Conservation (phyloP, 202 grass and related monocot species). For the Tripidium arundinaceum region DNA sequence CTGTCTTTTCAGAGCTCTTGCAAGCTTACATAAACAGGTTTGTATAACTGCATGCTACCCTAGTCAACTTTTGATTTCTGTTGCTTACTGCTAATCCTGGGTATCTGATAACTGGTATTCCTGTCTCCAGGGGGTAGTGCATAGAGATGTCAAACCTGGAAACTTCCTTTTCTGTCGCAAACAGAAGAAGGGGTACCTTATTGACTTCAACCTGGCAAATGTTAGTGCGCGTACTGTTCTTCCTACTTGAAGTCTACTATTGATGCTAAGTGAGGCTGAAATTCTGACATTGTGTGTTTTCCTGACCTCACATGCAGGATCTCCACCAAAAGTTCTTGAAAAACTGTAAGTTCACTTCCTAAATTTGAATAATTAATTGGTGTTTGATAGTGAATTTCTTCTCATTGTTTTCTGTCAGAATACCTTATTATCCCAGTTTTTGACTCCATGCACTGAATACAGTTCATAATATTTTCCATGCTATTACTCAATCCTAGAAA, state of each 20-base stretch:
- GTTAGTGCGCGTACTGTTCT: slow-evolving; percentile 42
- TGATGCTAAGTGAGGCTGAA: slow-evolving; percentile 15
- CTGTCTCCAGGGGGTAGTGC: slow-evolving; percentile 64
- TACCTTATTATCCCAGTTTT: not conserved
- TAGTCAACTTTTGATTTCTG: slow-evolving; percentile 21
- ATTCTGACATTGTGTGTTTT: not conserved
- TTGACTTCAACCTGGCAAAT: slow-evolving; percentile 97
- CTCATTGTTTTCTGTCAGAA: slow-evolving; percentile 2
- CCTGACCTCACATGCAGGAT: slow-evolving; percentile 55
- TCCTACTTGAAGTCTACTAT: slow-evolving; percentile 13
- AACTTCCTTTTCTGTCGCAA: slow-evolving; percentile 91
- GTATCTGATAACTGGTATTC: slow-evolving; percentile 30
- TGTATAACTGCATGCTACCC: slow-evolving; percentile 10
- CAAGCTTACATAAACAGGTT: slow-evolving; percentile 87
- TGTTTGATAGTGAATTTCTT: not conserved
- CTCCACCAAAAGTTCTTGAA: slow-evolving; percentile 65
- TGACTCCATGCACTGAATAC: not conserved
- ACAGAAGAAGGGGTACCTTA: slow-evolving; percentile 66
- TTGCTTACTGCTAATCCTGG: slow-evolving; percentile 7
- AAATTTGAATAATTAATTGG: slow-evolving; percentile 8
- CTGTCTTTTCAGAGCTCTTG: slow-evolving; percentile 80
- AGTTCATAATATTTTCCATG: not conserved
- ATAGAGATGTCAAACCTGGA: slow-evolving; percentile 95
- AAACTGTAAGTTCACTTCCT: slow-evolving; percentile 54
- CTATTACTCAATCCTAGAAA: not conserved